Evolutionary conservation across 1,284 basidiomycete genomes (phyloP).

Genomic region (Neolentinus lepideus): DNA sequence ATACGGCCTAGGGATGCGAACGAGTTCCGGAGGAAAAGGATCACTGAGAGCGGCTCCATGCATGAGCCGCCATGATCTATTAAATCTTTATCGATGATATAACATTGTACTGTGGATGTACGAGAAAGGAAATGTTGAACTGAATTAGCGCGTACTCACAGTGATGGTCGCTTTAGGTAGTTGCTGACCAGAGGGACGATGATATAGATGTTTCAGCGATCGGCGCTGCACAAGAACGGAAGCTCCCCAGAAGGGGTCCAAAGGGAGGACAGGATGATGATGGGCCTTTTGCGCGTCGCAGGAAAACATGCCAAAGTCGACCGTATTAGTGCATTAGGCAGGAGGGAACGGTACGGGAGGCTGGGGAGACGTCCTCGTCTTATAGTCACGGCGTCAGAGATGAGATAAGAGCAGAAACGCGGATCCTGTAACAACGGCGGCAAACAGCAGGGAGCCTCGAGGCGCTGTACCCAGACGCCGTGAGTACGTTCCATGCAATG

Average conservation of each 20-base stretch:
- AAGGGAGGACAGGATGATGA: neutral
- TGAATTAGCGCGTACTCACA: neutral
- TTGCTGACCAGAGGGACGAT: neutral
- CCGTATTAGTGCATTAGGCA: neutral
- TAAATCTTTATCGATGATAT: conserved; percentile 1
- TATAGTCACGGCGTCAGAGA: neutral
- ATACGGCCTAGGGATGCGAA: neutral
- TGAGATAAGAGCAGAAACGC: neutral
- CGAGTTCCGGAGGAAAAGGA: neutral
- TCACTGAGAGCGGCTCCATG: neutral
- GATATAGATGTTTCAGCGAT: neutral
- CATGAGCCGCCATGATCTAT: neutral
- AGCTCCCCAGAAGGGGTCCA: neutral
- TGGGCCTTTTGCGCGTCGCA: neutral
- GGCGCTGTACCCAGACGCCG: neutral
- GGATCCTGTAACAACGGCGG: neutral
- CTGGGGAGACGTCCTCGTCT: neutral
- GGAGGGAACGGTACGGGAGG: neutral
- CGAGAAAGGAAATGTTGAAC: neutral
- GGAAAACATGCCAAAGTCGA: neutral
- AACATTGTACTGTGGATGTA: neutral
- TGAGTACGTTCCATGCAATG: neutral
- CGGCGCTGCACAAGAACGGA: neutral
- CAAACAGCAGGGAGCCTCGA: neutral
- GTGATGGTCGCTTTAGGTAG: neutral